Base-by-base conservation (phyloP, 495 filamentous ascomycete genomes). In the Neurospora terricola region DNA sequence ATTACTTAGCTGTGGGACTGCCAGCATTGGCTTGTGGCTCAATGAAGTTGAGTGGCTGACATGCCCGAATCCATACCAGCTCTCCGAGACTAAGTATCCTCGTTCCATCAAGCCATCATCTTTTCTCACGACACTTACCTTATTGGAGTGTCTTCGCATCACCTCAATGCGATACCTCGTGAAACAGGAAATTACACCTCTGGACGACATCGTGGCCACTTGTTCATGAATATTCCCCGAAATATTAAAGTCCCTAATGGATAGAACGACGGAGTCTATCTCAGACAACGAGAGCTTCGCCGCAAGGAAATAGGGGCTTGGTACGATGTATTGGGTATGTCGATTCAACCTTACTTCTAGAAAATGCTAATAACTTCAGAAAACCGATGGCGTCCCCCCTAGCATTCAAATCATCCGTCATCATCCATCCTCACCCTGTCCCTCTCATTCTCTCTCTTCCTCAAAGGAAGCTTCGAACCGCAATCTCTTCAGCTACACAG, bases 171-270 rank as follows among this genome's bases (percentile, higher is more conserved):
- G 0, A n/a, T n/a, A 9, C 0, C 16, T 43, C 2, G 16, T 43
- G 16, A 3, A n/a, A 43, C 0, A n/a, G 40, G 6, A 43, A 7
- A 8, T 43, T n/a, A 0, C 16, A 9, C 6, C 16, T 2, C 40
- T n/a, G 40, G n/a, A 43, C 3, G 40, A n/a, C 2, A 43, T n/a
- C 18, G 6, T 3, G 18, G 2, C 18, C 18, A n/a, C 7, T n/a
- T 18, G 0, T 8, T 43, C 16, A 43, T 4, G 0, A 4, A 18
- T 43, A 8, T n/a, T 8, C 3, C 2, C 18, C 18, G 18, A 43
- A 18, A n/a, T 9, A 0, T 9, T 0, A n/a, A n/a, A n/a, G 16
- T 43, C 18, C 2, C 2, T 3, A 0, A 4, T 9, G 18, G 18
- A n/a, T 7, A 43, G 7, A n/a, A n/a, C 18, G 42, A 43, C 2